Conservation (phyloP, 176 grass and related monocot genomes). For the Lolium perenne region DNA sequence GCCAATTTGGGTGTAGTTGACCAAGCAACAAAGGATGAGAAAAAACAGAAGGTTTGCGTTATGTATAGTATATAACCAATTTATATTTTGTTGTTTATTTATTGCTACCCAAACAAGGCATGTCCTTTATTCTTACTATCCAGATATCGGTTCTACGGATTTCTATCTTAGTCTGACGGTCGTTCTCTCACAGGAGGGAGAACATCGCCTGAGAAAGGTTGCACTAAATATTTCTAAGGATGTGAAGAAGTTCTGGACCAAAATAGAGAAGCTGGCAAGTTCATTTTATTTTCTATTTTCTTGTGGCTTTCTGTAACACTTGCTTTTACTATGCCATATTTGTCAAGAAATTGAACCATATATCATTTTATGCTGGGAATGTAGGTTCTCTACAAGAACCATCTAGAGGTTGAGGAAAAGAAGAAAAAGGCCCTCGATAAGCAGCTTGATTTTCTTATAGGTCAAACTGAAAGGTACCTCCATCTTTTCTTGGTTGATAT, state of each 20-base stretch:
- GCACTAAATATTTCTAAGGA: conserved; percentile 98
- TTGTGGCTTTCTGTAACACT: conserved; percentile 5
- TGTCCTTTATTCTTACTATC: conserved; percentile 1
- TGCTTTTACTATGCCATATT: conserved; percentile 17
- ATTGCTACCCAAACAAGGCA: conserved; percentile 12
- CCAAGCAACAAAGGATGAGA: conserved; percentile 86
- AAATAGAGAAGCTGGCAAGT: conserved; percentile 98
- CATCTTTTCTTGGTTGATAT: conserved; percentile 28
- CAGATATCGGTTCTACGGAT: background rate
- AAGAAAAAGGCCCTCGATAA: conserved; percentile 96
- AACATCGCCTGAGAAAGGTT: conserved; percentile 87
- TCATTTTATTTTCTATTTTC: conserved; percentile 23
- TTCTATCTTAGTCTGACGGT: conserved; percentile 25
- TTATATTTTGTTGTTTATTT: conserved; percentile 33
- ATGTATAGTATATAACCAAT: conserved; percentile 18
- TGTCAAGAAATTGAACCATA: conserved; percentile 32
- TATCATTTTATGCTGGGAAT: conserved; percentile 22
- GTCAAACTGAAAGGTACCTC: conserved; percentile 92
- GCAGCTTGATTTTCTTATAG: conserved; percentile 98
- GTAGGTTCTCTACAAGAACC: conserved; percentile 96
- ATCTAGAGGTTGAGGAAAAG: conserved; percentile 89
- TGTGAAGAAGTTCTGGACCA: conserved; percentile 99
- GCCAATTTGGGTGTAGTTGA: conserved; percentile 81
- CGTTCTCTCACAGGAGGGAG: conserved; percentile 71
- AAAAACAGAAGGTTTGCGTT: conserved; percentile 82